Percentiles rank a stretch among this genome's conserved stretches.
These are phyloP conservation scores for Circinella minor DNA, from an alignment of 371 early-diverging fungal genomes.

Conservation along the genomic window DNA sequence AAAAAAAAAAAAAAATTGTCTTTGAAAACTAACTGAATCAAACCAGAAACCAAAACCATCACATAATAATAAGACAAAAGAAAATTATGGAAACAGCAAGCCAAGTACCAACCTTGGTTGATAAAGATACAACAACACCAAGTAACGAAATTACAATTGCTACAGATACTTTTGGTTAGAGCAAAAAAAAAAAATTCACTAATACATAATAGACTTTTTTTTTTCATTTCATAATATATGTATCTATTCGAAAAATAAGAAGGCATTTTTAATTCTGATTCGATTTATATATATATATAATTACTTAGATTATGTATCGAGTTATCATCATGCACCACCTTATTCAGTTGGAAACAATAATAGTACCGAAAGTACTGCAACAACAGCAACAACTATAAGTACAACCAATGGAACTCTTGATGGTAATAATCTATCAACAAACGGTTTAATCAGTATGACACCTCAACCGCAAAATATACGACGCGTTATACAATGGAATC, in stretches of 20 bases:
- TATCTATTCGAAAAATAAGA: too few relatives aligned
- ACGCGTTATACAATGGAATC: conserved; percentile 18
- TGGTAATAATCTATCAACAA: too few relatives aligned
- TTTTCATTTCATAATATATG: too few relatives aligned
- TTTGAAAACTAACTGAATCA: conserved; percentile 2
- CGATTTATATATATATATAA: too few relatives aligned
- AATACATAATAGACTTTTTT: not conserved
- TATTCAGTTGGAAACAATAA: not conserved
- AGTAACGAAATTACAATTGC: conserved; percentile 3
- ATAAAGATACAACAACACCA: conserved; percentile 7
- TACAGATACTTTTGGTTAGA: conserved; percentile 4
- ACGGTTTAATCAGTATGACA: too few relatives aligned
- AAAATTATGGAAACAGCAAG: conserved; percentile 1
- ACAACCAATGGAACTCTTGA: not conserved
- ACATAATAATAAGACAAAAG: not conserved
- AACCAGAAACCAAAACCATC: not conserved
- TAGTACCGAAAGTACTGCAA: not conserved
- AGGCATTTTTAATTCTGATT: too few relatives aligned
- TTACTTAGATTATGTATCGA: not conserved
- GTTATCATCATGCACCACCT: not conserved
- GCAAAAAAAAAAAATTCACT: not conserved
- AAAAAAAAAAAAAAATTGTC: not conserved
- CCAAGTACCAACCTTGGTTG: conserved; percentile 2
- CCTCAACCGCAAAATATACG: not conserved
- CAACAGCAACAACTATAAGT: not conserved